Base-by-base conservation (phyloP, 495 filamentous ascomycete species). In the Podospora fimiseda region DNA sequence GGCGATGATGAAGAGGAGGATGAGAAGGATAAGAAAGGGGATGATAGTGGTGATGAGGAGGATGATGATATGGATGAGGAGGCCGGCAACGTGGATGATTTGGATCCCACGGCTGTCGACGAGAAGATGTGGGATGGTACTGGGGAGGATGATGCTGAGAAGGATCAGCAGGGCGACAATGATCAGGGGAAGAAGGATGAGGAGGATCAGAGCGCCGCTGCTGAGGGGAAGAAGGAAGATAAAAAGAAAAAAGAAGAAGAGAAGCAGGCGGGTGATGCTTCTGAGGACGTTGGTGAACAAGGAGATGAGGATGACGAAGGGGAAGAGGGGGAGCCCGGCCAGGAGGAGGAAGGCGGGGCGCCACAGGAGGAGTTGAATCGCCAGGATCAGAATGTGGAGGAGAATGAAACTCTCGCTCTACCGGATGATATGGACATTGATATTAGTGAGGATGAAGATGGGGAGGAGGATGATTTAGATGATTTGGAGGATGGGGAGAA, bases 61-160 rank as follows among this genome's bases (percentile, higher is more conserved):
- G 80, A 84, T 16, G 79, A 83, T 23, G 82, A 86, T 50, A 81
- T 94, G 57, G 90, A 96, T 53, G 91, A 96, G 60, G 87, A 96
- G 70, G 76, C 83, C 8, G 94, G 90, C 4, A 84, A 87, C 64
- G 89, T 98, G 5, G 86, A 95, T 74, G 89, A 91, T 58, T 74
- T 95, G 16, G 90, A 94, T 58, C 83, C 88, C 6, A 85, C 82
- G 15, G 89, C 90, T 14, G 85, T 98, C 1, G 93, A 98, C 65
- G 93, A 98, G 70, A 97, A 96, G 73, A 85, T 96, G 74, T 98
- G 93, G 93, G 90, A 97, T 68, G 90, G 87, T 8, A 81, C 80
- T 40, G 81, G 78, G 15, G 85, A 89, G 45, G 85, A 90, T 14
- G 74, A 85, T 13, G 74, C 85, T 23, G 83, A 89, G 48, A 91